Base-by-base conservation (phyloP, 2,329 filamentous ascomycete species). In the Bimuria novae-zelandiae region DNA sequence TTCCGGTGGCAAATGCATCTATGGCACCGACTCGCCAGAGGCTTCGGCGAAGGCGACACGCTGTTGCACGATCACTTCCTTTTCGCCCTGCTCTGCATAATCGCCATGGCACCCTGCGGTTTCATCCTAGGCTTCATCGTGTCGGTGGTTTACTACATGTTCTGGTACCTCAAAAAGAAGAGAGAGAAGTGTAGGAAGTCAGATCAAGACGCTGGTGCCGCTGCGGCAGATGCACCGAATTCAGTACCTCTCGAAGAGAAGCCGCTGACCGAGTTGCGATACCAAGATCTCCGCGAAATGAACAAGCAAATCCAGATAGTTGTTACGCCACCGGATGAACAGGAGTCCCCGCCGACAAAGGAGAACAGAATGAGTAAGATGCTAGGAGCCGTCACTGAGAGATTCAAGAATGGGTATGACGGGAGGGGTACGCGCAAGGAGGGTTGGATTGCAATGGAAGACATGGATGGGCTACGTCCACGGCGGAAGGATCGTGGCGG, bases 331-430 rank as follows among this genome's bases (percentile, higher is more conserved):
- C 44, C 44, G n/a, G 33, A 47, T 14, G 40, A 32, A 14, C 25
- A 19, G 32, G 32, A 27, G 32, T 7, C 16, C 14, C 19, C 44
- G 7, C 22, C 12, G 21, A 3, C 17, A 14, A 29, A 19, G 21
- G 33, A 36, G 21, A 47, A 37, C 11, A 47, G 44, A 16, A 29
- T 47, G 44, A 37, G 44, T 19, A 27, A n/a, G 32, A 37, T 47
- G 44, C 22, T 47, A 7, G 32, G 33, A 22, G 44, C 14, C 27
- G 32, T 47, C n/a, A 23, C 21, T 17, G 22, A 37, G 11, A 22
- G 29, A 12, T 46, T 46, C 5, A 36, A n/a, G 30, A 17, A 16
- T 21, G 14, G 39, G 22, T 42, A 42, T 17, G 22, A 42, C 29
- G 39, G 39, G 23, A 16, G 39, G 12, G 39, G n/a, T 29, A 23